Conservation (phyloP, 1,284 basidiomycete species). For the Tilletia indica region DNA sequence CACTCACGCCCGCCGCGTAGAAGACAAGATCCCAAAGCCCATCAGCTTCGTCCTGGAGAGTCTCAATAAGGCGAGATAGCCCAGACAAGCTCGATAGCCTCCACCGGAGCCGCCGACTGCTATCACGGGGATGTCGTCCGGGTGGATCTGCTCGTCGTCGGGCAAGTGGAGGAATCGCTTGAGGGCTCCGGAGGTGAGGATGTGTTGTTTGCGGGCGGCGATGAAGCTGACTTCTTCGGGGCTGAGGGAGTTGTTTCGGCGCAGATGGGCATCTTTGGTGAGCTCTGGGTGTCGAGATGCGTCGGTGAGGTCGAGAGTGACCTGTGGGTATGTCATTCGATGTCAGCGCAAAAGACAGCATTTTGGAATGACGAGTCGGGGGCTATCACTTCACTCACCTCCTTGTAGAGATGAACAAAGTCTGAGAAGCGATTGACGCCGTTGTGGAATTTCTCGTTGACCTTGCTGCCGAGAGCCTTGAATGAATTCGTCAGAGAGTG, state of each 20-base stretch:
- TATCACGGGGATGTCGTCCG: slow-evolving; percentile 52
- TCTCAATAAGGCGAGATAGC: slow-evolving; percentile 44
- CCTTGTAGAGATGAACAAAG: slow-evolving; percentile 17
- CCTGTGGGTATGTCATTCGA: neutral
- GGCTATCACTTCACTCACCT: neutral
- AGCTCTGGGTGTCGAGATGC: slow-evolving; percentile 10
- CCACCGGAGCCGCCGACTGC: slow-evolving; percentile 54
- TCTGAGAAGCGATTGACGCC: slow-evolving; percentile 11
- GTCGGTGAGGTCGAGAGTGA: slow-evolving; percentile 16
- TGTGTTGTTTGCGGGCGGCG: slow-evolving; percentile 17
- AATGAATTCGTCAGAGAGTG: slow-evolving; percentile 13
- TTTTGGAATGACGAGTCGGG: neutral
- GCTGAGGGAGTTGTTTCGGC: slow-evolving; percentile 14
- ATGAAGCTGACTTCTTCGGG: slow-evolving; percentile 15
- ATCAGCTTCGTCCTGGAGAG: slow-evolving; percentile 35
- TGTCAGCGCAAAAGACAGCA: neutral
- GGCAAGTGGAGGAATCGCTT: slow-evolving; percentile 35
- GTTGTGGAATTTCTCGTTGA: slow-evolving; percentile 18
- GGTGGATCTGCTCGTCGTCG: slow-evolving; percentile 45
- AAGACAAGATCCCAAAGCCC: slow-evolving; percentile 50
- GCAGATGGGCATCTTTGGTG: slow-evolving; percentile 6
- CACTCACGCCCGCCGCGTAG: slow-evolving; percentile 53
- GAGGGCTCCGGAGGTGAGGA: slow-evolving; percentile 20
- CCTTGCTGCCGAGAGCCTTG: slow-evolving; percentile 17
- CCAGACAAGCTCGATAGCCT: slow-evolving; percentile 53